These are phyloP conservation scores for Lactifluus pinguis DNA, from an alignment of 768 basidiomycete genomes.

Conservation along the genomic window DNA sequence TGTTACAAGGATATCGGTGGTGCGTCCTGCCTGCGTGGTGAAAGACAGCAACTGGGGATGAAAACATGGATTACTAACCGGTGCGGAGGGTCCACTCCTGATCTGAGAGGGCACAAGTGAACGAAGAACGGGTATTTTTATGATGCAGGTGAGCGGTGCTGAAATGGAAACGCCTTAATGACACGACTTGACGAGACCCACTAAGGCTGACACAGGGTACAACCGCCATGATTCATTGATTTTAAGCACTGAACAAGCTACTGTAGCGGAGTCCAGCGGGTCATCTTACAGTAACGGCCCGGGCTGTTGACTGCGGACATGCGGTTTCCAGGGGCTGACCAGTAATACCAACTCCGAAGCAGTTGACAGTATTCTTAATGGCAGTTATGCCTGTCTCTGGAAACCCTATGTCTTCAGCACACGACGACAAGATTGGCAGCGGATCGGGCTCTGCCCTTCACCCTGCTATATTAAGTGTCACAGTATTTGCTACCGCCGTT, in stretches of 20 bases:
- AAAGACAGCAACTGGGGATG: background rate
- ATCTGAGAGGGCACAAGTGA: constrained; percentile 39
- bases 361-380: no score
- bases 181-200: background rate
- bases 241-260: background rate
- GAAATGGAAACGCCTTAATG: background rate
- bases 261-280: no score
- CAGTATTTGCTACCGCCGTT: constrained; percentile 55
- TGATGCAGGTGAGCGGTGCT: background rate
- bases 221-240: background rate
- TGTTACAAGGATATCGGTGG: constrained; percentile 55
- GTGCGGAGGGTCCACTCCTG: constrained; percentile 73
- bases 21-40: constrained; percentile 43
- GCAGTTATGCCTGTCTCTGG: background rate
- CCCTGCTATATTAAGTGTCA: constrained; percentile 44
- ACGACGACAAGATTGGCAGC: background rate
- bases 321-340: no score
- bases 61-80: constrained; percentile 33
- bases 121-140: background rate
- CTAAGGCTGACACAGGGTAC: background rate
- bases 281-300: no score
- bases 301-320: no score
- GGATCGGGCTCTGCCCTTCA: constrained; percentile 50
- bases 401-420: background rate
- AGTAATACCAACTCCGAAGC: no score